Evolutionary conservation across 2,329 filamentous ascomycete species (phyloP).

Genomic region (Trichoderma simmonsii): DNA sequence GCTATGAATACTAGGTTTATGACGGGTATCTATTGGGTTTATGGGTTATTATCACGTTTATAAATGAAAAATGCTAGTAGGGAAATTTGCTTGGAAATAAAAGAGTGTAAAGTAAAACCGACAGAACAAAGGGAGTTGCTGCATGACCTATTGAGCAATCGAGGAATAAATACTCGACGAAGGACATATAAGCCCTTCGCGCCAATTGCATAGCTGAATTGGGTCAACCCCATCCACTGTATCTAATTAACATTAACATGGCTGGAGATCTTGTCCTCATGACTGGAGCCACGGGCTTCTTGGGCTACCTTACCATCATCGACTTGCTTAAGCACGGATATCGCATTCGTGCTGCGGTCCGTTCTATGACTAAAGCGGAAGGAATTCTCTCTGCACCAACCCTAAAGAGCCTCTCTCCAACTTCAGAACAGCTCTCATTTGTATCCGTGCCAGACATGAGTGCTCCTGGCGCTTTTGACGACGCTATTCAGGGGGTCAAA

Average conservation of each 20-base stretch:
- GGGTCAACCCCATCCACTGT: background rate
- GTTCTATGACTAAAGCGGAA: background rate
- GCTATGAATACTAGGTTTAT: background rate
- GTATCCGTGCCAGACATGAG: background rate
- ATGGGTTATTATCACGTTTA: background rate
- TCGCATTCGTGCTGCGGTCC: background rate
- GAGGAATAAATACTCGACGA: background rate
- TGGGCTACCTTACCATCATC: background rate
- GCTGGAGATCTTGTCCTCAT: background rate
- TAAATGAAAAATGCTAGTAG: background rate
- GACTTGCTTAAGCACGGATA: background rate
- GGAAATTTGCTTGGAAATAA: background rate
- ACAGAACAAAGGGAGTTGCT: background rate
- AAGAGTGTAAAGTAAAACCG: background rate
- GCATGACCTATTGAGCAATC: background rate
- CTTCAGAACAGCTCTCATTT: background rate
- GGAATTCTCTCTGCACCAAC: background rate
- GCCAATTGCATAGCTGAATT: background rate
- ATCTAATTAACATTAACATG: background rate
- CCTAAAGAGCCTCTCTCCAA: background rate
- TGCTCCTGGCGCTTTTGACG: background rate
- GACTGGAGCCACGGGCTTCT: background rate
- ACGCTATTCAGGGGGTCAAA: background rate
- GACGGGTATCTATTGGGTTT: background rate
- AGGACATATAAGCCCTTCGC: background rate